Percentiles rank a stretch among this genome's conserved stretches.
These are phyloP conservation scores for Penicillium sp. DNA, from an alignment of 2,329 filamentous ascomycete species.

Conservation along the genomic window DNA sequence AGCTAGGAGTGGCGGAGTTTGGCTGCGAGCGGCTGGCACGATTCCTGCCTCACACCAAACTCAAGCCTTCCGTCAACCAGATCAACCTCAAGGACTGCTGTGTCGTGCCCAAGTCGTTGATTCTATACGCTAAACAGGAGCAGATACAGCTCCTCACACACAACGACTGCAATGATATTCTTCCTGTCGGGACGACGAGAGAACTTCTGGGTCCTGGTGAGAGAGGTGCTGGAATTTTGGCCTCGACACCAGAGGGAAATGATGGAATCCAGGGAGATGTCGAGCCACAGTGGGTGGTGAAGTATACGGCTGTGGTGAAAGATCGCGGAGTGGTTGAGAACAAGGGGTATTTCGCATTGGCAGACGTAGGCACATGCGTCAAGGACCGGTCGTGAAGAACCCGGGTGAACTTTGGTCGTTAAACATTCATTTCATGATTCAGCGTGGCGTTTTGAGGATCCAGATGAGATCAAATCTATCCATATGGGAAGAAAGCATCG, in stretches of 20 bases:
- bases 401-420: slow-evolving; percentile 11
- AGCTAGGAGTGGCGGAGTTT: slow-evolving; percentile 88
- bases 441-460: slow-evolving; percentile 27
- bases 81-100: slow-evolving; percentile 97
- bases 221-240: slow-evolving; percentile 75
- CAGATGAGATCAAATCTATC: slow-evolving; percentile 13
- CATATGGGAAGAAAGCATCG: slow-evolving; percentile 13
- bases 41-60: slow-evolving; percentile 71
- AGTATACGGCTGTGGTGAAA: slow-evolving; percentile 94
- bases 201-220: slow-evolving; percentile 77
- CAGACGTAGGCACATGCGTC: slow-evolving; percentile 64
- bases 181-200: slow-evolving; percentile 81
- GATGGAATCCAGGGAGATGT: slow-evolving; percentile 74
- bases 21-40: slow-evolving; percentile 79
- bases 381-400: slow-evolving; percentile 29
- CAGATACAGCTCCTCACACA: slow-evolving; percentile 89
- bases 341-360: slow-evolving; percentile 94
- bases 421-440: slow-evolving; percentile 21
- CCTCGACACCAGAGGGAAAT: slow-evolving; percentile 57
- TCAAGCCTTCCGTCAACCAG: slow-evolving; percentile 85
- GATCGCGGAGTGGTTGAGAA: slow-evolving; percentile 96
- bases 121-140: slow-evolving; percentile 79
- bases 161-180: slow-evolving; percentile 88
- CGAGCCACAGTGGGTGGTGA: slow-evolving; percentile 89
- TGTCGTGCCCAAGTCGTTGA: slow-evolving; percentile 86